Evolutionary conservation across 129 eudicot species (phyloP).

Genomic region (Helianthus tuberosus): DNA sequence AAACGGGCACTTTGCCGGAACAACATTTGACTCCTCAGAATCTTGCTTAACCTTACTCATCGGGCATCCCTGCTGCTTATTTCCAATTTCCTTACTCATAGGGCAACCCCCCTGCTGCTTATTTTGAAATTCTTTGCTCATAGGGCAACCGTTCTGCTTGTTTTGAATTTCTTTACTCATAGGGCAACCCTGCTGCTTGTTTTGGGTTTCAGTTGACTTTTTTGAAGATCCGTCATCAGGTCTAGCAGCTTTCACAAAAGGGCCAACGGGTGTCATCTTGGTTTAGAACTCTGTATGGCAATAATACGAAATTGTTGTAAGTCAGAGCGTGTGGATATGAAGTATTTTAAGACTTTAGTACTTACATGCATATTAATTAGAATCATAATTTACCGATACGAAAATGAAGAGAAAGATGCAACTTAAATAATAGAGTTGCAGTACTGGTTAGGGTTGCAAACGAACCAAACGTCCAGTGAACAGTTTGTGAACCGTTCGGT

Average conservation of each 20-base stretch:
- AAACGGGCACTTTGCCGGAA: slow-evolving; percentile 81
- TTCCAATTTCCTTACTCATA: slow-evolving; percentile 60
- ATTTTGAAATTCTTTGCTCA: slow-evolving; percentile 59
- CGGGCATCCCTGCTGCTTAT: slow-evolving; percentile 45
- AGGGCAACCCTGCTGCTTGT: slow-evolving; percentile 47
- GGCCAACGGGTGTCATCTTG: slow-evolving; percentile 95
- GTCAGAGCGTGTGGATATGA: slow-evolving; percentile 8
- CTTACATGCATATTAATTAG: neutral
- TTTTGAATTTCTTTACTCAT: slow-evolving; percentile 62
- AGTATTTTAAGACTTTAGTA: neutral
- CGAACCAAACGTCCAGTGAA: too few relatives aligned
- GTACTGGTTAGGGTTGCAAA: neutral
- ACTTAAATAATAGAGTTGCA: neutral
- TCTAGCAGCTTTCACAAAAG: slow-evolving; percentile 77
- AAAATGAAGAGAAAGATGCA: neutral
- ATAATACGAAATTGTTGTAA: neutral
- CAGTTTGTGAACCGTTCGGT: too few relatives aligned
- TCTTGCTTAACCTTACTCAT: slow-evolving; percentile 58
- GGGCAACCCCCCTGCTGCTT: slow-evolving; percentile 46
- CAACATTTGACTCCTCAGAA: slow-evolving; percentile 46
- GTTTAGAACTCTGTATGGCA: slow-evolving; percentile 49
- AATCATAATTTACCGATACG: slow-evolving; percentile 15
- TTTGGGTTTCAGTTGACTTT: slow-evolving; percentile 65
- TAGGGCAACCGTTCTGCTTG: slow-evolving; percentile 50
- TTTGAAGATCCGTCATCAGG: slow-evolving; percentile 86